phyloP scores from a whole-genome alignment of 805 yeast genomes.

The Sugiyamaella valdiviana region DNA sequence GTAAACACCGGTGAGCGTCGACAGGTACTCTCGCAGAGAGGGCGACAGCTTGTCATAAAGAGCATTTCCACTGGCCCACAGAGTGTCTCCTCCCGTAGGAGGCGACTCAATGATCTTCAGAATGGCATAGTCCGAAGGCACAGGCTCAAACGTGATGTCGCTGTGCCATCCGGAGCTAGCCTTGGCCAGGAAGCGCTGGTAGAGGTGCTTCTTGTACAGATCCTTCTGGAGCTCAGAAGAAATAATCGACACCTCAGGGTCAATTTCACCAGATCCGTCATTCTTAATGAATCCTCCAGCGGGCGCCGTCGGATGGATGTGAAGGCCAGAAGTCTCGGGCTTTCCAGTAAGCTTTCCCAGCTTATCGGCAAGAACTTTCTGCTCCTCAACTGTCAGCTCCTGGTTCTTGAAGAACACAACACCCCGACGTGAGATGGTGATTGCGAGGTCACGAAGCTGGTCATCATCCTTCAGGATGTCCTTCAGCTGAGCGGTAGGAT shows the following conservation, averaged over 20 bases:
- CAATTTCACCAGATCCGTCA: slow-evolving; percentile 23
- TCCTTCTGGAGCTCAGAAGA: slow-evolving; percentile 21
- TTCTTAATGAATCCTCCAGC: slow-evolving; percentile 20
- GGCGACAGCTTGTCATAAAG: slow-evolving; percentile 50
- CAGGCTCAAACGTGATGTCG: slow-evolving; percentile 69
- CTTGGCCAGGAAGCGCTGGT: slow-evolving; percentile 11
- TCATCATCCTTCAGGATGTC: slow-evolving; percentile 24
- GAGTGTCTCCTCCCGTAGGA: slow-evolving; percentile 48
- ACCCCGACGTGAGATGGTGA: slow-evolving; percentile 41
- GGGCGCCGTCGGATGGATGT: slow-evolving; percentile 28
- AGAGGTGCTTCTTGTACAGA: too few species aligned
- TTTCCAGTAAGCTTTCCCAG: slow-evolving; percentile 26
- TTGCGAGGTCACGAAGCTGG: slow-evolving; percentile 36
- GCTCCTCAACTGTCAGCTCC: slow-evolving; percentile 30
- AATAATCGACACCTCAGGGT: slow-evolving; percentile 26
- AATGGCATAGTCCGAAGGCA: slow-evolving; percentile 67
- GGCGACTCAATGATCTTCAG: slow-evolving; percentile 58
- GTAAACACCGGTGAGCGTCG: slow-evolving; percentile 59
- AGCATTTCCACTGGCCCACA: slow-evolving; percentile 49
- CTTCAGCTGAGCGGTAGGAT: slow-evolving; percentile 23
- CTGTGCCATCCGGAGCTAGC: slow-evolving; percentile 53
- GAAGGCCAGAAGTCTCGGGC: slow-evolving; percentile 27
- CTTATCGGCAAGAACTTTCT: slow-evolving; percentile 24
- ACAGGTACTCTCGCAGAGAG: slow-evolving; percentile 41
- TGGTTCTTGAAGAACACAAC: slow-evolving; percentile 48